Conservation (phyloP, 2,329 filamentous ascomycete genomes). For the Verticillium klebahnii region DNA sequence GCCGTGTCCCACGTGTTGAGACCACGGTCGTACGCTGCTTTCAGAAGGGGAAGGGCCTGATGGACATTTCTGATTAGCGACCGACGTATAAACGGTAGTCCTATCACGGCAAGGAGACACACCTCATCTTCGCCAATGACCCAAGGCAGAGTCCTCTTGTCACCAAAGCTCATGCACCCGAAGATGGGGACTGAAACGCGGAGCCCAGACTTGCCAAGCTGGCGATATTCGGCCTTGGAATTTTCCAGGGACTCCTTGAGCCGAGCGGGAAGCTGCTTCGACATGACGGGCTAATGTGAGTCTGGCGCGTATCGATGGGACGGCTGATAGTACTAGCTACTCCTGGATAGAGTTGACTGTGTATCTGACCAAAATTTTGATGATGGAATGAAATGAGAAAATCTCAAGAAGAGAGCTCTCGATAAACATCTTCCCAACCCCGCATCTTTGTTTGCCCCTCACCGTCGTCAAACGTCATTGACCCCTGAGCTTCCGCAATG, state of each 20-base stretch:
- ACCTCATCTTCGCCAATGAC: conserved; percentile 50
- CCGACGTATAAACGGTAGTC: no score
- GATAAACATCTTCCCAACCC: neutral
- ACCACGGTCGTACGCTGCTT: conserved; percentile 58
- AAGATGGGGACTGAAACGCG: conserved; percentile 60
- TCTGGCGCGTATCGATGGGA: neutral
- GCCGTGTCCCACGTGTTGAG: conserved; percentile 57
- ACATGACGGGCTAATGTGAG: neutral
- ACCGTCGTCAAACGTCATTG: neutral
- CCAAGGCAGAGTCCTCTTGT: conserved; percentile 46
- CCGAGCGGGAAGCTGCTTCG: conserved; percentile 1
- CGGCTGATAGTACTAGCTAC: no score
- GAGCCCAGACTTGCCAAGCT: conserved; percentile 57
- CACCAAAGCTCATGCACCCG: conserved; percentile 60
- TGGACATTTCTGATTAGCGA: no score
- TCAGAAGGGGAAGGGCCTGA: conserved; percentile 51
- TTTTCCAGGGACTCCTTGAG: conserved; percentile 22
- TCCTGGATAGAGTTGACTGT: neutral
- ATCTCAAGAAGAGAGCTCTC: neutral
- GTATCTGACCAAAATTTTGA: neutral
- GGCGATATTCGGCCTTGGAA: conserved; percentile 42
- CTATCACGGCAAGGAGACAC: neutral
- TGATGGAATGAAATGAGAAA: neutral
- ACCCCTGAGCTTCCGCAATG: neutral
- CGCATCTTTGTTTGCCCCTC: neutral